Base-by-base conservation (phyloP, 2,329 filamentous ascomycete genomes). In the Cordyceps tenuipes region DNA sequence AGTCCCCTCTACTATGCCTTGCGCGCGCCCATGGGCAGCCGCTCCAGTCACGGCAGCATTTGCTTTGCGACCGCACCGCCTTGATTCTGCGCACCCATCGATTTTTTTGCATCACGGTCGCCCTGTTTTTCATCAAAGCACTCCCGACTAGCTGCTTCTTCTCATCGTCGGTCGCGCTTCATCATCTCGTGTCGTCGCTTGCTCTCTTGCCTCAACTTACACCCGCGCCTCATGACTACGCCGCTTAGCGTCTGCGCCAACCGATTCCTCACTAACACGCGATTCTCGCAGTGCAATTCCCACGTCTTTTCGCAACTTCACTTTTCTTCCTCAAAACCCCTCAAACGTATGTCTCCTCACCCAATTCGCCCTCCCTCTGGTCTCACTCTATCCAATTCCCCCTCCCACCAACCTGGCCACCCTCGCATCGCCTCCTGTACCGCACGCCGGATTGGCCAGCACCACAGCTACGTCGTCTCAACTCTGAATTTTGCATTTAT, bases 1-100 rank as follows among this genome's bases (percentile, higher is more conserved):
- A 84, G 82, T 84, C 82, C 80, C 66, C 80, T 57, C 39, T 52
- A 65, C 41, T 57, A 56, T 66, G 72, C 68, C 64, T 65, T 68
- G 69, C 64, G 71, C 71, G 64, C 71, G 64, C 66, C 66, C 67
- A 78, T 76, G 75, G 63, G 47, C 55, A 26, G 44, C 34, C 34
- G 41, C 46, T 29, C 50, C 57, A 54, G 57, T 63, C 66, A 67
- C 66, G 60, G 63, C 63, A 62, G 63, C 60, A 53, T 65, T 68
- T 69, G 66, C 66, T 68, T 68, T 66, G 68, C 65, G 44, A 57
- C 36, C 59, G 59, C 59, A 61, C 53, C 59, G 52, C 15, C 53
- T 21, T 57, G 57, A 7, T 43, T 67, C 73, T 74, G 72, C 49
- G 57, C 57, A 59, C 39, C 26, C 57, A 52, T 41, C 57, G 48